Evolutionary conservation across 129 eudicot genomes (phyloP).

Genomic region (Oenanthe sinensis): DNA sequence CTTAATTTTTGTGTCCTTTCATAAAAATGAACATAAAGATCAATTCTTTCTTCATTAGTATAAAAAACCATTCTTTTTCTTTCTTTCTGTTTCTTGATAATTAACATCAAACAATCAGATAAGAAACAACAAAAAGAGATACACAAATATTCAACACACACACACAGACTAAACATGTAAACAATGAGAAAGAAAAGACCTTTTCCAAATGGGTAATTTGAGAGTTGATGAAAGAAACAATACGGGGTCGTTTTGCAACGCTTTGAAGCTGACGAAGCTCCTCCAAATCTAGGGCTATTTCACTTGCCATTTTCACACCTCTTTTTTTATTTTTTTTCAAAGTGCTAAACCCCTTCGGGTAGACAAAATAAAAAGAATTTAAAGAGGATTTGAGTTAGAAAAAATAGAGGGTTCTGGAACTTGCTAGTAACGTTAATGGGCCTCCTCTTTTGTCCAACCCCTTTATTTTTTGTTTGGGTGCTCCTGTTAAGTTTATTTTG

Average conservation of each 20-base stretch:
- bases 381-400: neutral
- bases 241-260: conserved; percentile 79
- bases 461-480: too few relatives aligned
- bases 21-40: neutral
- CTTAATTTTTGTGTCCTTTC: too few relatives aligned
- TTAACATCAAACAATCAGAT: neutral
- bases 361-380: too few relatives aligned
- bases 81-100: too few relatives aligned
- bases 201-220: conserved; percentile 59
- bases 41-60: neutral
- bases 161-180: neutral
- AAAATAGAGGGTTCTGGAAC: neutral
- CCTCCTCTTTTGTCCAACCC: too few relatives aligned
- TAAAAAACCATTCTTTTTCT: too few relatives aligned
- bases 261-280: conserved; percentile 63
- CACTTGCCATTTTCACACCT: conserved; percentile 50
- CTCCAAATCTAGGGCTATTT: conserved; percentile 59
- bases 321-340: too few relatives aligned
- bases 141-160: neutral
- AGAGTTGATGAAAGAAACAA: conserved; percentile 53
- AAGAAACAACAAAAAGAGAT: neutral
- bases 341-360: neutral
- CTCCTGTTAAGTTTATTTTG: too few relatives aligned
- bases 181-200: conserved; percentile 11
- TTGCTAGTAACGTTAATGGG: too few relatives aligned